These are phyloP conservation scores for Sequoiadendron giganteum DNA, from an alignment of 75 land plant species.

Conservation along the genomic window DNA sequence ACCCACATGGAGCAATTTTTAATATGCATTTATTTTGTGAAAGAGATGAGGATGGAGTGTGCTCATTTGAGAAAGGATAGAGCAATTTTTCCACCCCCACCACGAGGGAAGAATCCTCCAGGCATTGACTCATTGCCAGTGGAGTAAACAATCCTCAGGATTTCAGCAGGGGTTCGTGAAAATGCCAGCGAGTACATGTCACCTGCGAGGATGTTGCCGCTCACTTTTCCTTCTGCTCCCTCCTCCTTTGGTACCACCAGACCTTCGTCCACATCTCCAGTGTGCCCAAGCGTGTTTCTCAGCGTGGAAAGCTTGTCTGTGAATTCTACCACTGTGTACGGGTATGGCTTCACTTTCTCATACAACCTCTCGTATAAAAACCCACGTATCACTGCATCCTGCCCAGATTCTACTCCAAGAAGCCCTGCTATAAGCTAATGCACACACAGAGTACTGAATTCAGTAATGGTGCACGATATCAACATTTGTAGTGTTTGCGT, in stretches of 20 bases:
- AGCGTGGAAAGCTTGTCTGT: slow-evolving; percentile 52
- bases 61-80: background rate
- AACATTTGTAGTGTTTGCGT: too few species aligned
- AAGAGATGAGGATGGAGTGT: too few species aligned
- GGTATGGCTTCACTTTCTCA: background rate
- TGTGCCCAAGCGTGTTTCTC: slow-evolving; percentile 43
- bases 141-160: slow-evolving; percentile 68
- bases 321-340: slow-evolving; percentile 56
- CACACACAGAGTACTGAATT: too few species aligned
- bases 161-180: slow-evolving; percentile 57
- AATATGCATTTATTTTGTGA: too few species aligned
- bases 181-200: slow-evolving; percentile 55
- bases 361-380: too few species aligned
- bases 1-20: too few species aligned
- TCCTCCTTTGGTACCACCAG: slow-evolving; percentile 37
- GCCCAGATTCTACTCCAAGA: too few species aligned
- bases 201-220: slow-evolving; percentile 51
- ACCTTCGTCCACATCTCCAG: slow-evolving; percentile 64
- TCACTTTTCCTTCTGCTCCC: slow-evolving; percentile 34
- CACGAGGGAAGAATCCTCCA: background rate
- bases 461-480: too few species aligned
- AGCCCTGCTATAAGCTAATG: background rate
- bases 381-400: too few species aligned
- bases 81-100: background rate
- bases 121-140: slow-evolving; percentile 29